phyloP scores from a whole-genome alignment of 1,284 basidiomycete species.

The Volvariella volvacea region DNA sequence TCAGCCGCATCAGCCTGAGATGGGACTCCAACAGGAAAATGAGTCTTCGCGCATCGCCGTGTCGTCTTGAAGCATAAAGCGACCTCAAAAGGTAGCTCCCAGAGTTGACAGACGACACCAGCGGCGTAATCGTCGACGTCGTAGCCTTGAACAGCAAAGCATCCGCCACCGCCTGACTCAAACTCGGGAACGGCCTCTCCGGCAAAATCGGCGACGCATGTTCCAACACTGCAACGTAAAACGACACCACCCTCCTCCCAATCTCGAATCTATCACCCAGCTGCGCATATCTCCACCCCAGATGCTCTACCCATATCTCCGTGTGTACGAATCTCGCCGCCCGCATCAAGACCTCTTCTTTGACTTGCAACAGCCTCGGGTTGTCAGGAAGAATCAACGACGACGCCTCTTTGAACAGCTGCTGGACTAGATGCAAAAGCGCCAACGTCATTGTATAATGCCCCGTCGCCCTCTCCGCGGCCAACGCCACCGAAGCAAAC shows the following conservation, averaged over 20 bases:
- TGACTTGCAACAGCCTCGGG: slow-evolving; percentile 57
- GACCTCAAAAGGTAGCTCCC: slow-evolving; percentile 53
- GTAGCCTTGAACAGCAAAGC: slow-evolving; percentile 65
- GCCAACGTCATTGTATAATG: slow-evolving; percentile 76
- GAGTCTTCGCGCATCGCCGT: slow-evolving; percentile 63
- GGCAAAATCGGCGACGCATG: slow-evolving; percentile 50
- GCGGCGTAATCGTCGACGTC: slow-evolving; percentile 67
- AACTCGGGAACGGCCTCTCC: slow-evolving; percentile 46
- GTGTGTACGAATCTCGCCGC: slow-evolving; percentile 73
- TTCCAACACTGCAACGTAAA: slow-evolving; percentile 64
- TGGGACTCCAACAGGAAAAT: slow-evolving; percentile 63
- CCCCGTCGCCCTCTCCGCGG: slow-evolving; percentile 65
- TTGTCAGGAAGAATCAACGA: slow-evolving; percentile 53
- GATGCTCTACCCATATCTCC: slow-evolving; percentile 81
- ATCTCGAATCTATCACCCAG: slow-evolving; percentile 80
- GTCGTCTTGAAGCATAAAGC: slow-evolving; percentile 56
- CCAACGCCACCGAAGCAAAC: slow-evolving; percentile 60
- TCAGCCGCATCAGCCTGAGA: slow-evolving; percentile 51
- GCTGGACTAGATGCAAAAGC: slow-evolving; percentile 70
- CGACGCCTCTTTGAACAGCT: slow-evolving; percentile 70
- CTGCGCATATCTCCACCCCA: slow-evolving; percentile 76
- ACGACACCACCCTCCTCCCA: slow-evolving; percentile 53
- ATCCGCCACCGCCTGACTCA: slow-evolving; percentile 61
- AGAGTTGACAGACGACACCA: slow-evolving; percentile 61
- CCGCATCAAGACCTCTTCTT: slow-evolving; percentile 77